Conservation (phyloP, 192 early-diverging fungal genomes). For the Linnemannia hyalina region DNA sequence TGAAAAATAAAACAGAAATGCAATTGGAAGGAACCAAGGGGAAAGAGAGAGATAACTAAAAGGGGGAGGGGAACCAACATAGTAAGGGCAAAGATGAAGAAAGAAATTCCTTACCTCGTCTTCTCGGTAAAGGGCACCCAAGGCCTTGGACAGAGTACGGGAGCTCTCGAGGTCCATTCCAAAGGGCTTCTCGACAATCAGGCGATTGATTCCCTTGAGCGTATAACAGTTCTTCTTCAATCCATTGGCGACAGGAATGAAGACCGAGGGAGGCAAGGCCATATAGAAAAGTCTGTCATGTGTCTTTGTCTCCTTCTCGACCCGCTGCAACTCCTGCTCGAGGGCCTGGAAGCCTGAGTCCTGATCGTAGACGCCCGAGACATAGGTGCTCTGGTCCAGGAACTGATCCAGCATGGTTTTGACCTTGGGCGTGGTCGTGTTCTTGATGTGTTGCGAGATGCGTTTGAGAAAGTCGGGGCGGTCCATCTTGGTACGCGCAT, state of each 20-base stretch:
- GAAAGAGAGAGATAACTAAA: background rate
- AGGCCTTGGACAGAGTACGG: constrained; percentile 70
- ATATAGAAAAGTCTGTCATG: constrained; percentile 81
- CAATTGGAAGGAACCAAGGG: background rate
- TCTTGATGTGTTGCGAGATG: constrained; percentile 75
- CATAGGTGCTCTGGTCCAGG: constrained; percentile 77
- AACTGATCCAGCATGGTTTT: constrained; percentile 73
- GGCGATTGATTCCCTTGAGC: constrained; percentile 75
- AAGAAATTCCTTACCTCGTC: constrained; percentile 69
- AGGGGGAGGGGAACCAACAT: background rate
- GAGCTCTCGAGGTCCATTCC: constrained; percentile 88
- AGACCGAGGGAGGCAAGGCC: constrained; percentile 92
- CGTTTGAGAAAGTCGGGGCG: constrained; percentile 82
- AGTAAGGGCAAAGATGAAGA: background rate
- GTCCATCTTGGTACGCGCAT: constrained; percentile 89
- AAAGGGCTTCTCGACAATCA: constrained; percentile 96
- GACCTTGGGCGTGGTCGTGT: constrained; percentile 59
- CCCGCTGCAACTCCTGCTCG: constrained; percentile 67
- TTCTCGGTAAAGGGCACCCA: constrained; percentile 85
- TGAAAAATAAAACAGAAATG: background rate
- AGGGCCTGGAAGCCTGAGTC: constrained; percentile 75
- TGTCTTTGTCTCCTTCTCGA: constrained; percentile 62
- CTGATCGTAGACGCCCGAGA: constrained; percentile 87
- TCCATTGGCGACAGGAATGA: constrained; percentile 83
- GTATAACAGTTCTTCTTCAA: constrained; percentile 80